phyloP scores from a whole-genome alignment of 169 alveolate species.

The Cryptosporidium parvum region DNA sequence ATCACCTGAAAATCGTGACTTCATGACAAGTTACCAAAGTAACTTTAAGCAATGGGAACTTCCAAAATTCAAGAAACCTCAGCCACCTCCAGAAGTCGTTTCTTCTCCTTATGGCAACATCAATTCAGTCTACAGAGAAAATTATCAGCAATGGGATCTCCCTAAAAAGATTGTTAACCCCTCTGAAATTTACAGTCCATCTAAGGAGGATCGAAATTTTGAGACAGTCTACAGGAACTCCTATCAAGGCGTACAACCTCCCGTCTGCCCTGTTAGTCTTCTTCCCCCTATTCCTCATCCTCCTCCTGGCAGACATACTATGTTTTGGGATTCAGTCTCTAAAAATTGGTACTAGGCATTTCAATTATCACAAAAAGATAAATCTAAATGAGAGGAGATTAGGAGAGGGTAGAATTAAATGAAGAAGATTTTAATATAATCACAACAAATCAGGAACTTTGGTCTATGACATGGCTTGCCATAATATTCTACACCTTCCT shows the following conservation, averaged over 20 bases:
- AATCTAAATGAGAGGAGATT: neutral
- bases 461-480: too few relatives aligned
- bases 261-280: conserved; percentile 68
- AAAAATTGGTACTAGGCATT: conserved; percentile 52
- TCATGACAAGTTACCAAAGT: conserved; percentile 56
- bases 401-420: neutral
- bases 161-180: conserved; percentile 13
- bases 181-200: conserved; percentile 39
- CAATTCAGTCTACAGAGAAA: conserved; percentile 48
- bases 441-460: too few relatives aligned
- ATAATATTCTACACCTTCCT: too few relatives aligned
- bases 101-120: conserved; percentile 15
- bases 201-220: conserved; percentile 65
- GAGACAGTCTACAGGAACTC: conserved; percentile 55
- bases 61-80: conserved; percentile 15
- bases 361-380: neutral
- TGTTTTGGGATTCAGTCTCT: conserved; percentile 73
- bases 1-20: conserved; percentile 66
- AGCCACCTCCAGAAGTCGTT: conserved; percentile 29
- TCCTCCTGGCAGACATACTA: conserved; percentile 73
- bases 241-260: conserved; percentile 26
- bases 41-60: conserved; percentile 63
- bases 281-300: conserved; percentile 72
- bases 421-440: too few relatives aligned
- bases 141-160: conserved; percentile 52